These are phyloP conservation scores for Petrea volubilis DNA, from an alignment of 257 asterid species.

Conservation along the genomic window DNA sequence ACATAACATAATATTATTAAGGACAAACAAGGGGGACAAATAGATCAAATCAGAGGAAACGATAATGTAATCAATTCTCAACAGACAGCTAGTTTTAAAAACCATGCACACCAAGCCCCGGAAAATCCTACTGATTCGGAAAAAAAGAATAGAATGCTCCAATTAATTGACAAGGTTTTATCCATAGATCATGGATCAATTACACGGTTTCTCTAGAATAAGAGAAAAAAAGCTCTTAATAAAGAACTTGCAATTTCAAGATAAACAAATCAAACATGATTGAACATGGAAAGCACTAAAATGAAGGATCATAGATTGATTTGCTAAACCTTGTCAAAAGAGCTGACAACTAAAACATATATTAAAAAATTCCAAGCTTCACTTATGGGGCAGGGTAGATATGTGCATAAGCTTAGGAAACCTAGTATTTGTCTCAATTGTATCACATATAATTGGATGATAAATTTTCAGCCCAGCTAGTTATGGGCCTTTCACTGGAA, in stretches of 20 bases:
- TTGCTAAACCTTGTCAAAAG: background rate
- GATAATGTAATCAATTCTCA: background rate
- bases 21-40: conserved; percentile 5
- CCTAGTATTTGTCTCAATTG: background rate
- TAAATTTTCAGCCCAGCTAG: background rate
- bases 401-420: background rate
- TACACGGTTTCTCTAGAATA: background rate
- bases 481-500: conserved; percentile 6
- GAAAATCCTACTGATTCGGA: background rate
- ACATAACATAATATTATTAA: conserved; percentile 24
- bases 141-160: background rate
- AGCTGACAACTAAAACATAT: background rate
- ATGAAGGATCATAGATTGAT: background rate
- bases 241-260: conserved; percentile 10
- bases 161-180: conserved; percentile 9
- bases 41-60: conserved; percentile 1
- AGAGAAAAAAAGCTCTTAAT: conserved; percentile 13
- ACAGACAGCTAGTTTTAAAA: background rate
- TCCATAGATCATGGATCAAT: conserved; percentile 14
- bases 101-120: background rate
- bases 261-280: conserved; percentile 1
- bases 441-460: conserved; percentile 7
- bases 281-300: background rate
- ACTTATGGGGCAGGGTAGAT: conserved; percentile 10
- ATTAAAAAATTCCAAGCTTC: conserved; percentile 10